Conservation (phyloP, 352 stramenopile genomes). For the Plasmopara viticola region DNA sequence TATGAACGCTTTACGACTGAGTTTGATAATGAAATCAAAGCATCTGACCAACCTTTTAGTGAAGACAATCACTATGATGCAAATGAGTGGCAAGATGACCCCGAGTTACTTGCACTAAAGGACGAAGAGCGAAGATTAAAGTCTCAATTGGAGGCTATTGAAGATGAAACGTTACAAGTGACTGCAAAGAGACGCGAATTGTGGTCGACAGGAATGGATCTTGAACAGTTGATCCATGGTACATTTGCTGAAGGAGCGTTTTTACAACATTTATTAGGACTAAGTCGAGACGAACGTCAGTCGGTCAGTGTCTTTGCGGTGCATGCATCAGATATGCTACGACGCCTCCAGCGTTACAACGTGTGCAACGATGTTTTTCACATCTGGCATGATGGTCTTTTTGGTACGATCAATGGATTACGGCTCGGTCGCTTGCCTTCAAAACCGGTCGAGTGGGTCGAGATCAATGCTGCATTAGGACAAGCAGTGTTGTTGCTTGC, state of each 20-base stretch:
- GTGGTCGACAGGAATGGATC: slow-evolving; percentile 64
- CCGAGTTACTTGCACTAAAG: slow-evolving; percentile 46
- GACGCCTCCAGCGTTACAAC: slow-evolving; percentile 77
- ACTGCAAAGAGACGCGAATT: slow-evolving; percentile 54
- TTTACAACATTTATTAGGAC: slow-evolving; percentile 62
- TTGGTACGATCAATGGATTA: slow-evolving; percentile 87
- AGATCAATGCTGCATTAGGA: slow-evolving; percentile 87
- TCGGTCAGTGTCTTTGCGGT: slow-evolving; percentile 71
- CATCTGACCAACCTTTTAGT: slow-evolving; percentile 11
- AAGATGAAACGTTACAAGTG: slow-evolving; percentile 51
- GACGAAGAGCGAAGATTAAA: slow-evolving; percentile 53
- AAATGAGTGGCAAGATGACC: slow-evolving; percentile 40
- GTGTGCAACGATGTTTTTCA: slow-evolving; percentile 89
- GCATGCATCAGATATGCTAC: slow-evolving; percentile 76
- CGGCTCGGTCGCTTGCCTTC: slow-evolving; percentile 74
- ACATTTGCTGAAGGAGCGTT: slow-evolving; percentile 73
- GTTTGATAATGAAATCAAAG: slow-evolving; percentile 31
- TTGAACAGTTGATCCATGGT: slow-evolving; percentile 63
- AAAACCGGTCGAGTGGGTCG: slow-evolving; percentile 83
- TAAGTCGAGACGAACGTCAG: slow-evolving; percentile 71
- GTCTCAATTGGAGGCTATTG: slow-evolving; percentile 46
- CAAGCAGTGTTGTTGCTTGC: slow-evolving; percentile 79
- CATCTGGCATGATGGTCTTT: slow-evolving; percentile 87
- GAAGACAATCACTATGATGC: slow-evolving; percentile 27
- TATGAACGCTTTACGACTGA: slow-evolving; percentile 53